These are phyloP conservation scores for Magnolia sinica DNA, from an alignment of 164 flowering plant genomes.

Conservation along the genomic window DNA sequence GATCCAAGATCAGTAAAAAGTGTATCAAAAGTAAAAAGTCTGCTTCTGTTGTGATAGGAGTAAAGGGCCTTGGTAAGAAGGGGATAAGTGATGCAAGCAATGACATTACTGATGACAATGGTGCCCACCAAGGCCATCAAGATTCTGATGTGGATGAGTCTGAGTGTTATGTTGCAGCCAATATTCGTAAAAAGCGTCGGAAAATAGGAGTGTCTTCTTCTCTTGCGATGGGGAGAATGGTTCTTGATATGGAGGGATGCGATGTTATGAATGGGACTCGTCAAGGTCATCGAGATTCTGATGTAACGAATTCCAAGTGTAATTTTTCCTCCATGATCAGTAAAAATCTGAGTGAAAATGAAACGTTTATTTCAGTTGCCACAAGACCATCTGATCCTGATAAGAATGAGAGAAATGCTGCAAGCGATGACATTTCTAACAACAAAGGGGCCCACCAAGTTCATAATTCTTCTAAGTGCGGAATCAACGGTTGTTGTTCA, in stretches of 20 bases:
- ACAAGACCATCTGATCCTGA: background rate
- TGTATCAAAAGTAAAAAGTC: background rate
- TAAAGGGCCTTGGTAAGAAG: background rate
- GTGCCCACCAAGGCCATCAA: background rate
- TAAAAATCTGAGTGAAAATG: background rate
- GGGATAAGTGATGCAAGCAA: background rate
- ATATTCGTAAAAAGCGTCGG: background rate
- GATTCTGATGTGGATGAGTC: background rate
- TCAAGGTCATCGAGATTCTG: background rate
- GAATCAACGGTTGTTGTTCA: slow-evolving; percentile 8
- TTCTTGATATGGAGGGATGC: background rate
- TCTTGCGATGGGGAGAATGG: background rate
- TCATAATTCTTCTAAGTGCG: background rate
- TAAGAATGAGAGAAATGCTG: background rate
- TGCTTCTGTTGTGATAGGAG: background rate
- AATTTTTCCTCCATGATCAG: background rate
- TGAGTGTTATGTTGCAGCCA: background rate
- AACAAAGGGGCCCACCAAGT: background rate
- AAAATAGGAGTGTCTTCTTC: background rate
- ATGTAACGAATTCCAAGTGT: background rate
- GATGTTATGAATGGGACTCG: background rate
- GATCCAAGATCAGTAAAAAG: background rate
- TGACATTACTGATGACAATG: background rate
- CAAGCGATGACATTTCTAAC: background rate
- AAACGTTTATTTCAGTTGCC: background rate